Evolutionary conservation across 2,329 filamentous ascomycete genomes (phyloP).

Genomic region (Allantophomopsis lycopodina): DNA sequence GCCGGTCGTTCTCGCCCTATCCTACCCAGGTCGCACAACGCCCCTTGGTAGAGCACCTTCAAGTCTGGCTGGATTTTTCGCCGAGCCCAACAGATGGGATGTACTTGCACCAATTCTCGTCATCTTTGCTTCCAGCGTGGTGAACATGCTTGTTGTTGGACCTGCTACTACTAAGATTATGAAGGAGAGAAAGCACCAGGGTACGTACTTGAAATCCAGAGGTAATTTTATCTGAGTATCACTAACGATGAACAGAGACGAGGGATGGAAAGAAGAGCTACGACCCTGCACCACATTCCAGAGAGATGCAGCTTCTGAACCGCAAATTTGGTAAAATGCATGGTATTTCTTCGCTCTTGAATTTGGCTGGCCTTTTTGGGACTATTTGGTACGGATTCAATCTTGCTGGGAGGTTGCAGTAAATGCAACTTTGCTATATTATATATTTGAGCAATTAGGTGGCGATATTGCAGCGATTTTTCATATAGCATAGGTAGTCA

Average conservation of each 20-base stretch:
- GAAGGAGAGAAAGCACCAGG: constrained; percentile 64
- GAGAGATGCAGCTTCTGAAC: constrained; percentile 73
- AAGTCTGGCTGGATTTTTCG: constrained; percentile 40
- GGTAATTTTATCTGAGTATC: not conserved
- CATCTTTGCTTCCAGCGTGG: constrained; percentile 55
- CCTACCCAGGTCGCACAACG: constrained; percentile 53
- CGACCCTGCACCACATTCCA: constrained; percentile 64
- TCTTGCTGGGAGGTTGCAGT: constrained; percentile 26
- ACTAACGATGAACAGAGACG: constrained; percentile 40
- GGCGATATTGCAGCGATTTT: too few relatives aligned
- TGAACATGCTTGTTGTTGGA: constrained; percentile 59
- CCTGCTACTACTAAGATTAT: constrained; percentile 66
- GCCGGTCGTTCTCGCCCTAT: constrained; percentile 61
- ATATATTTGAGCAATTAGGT: too few relatives aligned
- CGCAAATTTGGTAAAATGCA: constrained; percentile 69
- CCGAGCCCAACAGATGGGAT: constrained; percentile 43
- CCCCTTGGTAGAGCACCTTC: constrained; percentile 20
- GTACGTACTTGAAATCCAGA: constrained; percentile 27
- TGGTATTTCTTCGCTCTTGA: constrained; percentile 67
- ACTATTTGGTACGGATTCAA: constrained; percentile 68
- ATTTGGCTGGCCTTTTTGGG: constrained; percentile 55
- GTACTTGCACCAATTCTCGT: constrained; percentile 56
- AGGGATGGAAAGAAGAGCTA: constrained; percentile 81
- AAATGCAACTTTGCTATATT: not conserved
- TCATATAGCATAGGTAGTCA: too few relatives aligned